Base-by-base conservation (phyloP, 352 stramenopile species). In the Halophytophthora batemanensis region DNA sequence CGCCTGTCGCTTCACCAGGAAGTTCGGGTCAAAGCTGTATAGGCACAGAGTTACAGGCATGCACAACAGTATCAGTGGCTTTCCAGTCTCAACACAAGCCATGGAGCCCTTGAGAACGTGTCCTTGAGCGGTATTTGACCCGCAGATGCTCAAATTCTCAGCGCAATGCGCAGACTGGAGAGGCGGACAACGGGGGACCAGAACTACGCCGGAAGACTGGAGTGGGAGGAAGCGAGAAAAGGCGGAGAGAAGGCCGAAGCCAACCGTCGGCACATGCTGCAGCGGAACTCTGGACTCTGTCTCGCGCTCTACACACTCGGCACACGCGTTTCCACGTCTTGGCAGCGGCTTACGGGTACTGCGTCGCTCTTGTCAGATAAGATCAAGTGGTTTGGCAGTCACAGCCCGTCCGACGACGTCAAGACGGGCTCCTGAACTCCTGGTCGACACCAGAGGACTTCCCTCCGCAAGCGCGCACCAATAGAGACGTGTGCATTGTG, bases 341-440 rank as follows among this genome's bases (percentile, higher is more conserved):
- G 45, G 15, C 28, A 12, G 22, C 7, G 8, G 21, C 12, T 21
- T 18, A 47, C 40, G 51, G 65, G 60, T 48, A 36, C 40, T 54
- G 19, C 22, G 40, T 44, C 34, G 41, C 25, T 39, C 40, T 51
- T 45, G 50, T 84, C 56, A 84, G 82, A 90, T 93, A 90, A 93
- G 82, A 90, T 93, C 82, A 93, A 93, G 77, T 74, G 73, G 67
- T 90, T 93, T 93, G 75, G 71, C 78, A 92, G 63, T 92, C 81
- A 70, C 65, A 33, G 73, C 56, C 75, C 45, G 44, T 41, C 29
- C 29, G 38, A 12, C 41, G 22, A 17, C n/a, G 34, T 44, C 17
- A 2, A 23, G 45, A 35, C 43, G 47, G 67, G 52, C 69, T 87
- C 69, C 66, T 89, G 53, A 59, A 51, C 73, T 82, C 59, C 46